A percentile compares a stretch with the other conserved stretches of the same genome.
Conservation (phyloP, 805 yeast species). For the Candida qinlingensis region DNA sequence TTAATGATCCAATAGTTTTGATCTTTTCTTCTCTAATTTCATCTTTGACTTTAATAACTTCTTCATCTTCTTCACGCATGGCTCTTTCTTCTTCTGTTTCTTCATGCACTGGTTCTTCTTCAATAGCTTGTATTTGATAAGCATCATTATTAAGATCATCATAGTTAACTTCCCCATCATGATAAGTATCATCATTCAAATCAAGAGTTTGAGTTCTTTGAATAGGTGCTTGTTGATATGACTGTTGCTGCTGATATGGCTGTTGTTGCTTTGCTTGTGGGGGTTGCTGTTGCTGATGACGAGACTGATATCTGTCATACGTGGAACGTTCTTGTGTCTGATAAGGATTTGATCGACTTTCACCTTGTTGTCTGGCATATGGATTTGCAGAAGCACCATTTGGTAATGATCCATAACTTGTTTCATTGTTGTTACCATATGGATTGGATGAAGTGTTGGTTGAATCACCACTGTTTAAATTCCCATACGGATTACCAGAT, state of each 20-base stretch:
- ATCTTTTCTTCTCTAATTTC: slow-evolving; percentile 81
- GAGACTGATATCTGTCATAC: no score
- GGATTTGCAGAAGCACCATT: slow-evolving; percentile 9
- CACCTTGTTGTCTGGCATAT: slow-evolving; percentile 6
- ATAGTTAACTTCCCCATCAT: slow-evolving; percentile 12
- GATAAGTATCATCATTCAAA: slow-evolving; percentile 4
- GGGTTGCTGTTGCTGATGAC: no score
- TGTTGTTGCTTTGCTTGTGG: no score
- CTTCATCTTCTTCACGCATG: slow-evolving; percentile 69
- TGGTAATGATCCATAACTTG: no score
- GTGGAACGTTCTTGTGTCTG: no score
- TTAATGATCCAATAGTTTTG: slow-evolving; percentile 78
- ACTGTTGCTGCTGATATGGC: no score
- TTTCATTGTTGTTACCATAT: not conserved
- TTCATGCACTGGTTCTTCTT: slow-evolving; percentile 17
- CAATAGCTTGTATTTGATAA: slow-evolving; percentile 19
- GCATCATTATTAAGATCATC: slow-evolving; percentile 14
- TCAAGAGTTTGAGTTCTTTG: slow-evolving; percentile 1
- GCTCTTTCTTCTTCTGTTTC: slow-evolving; percentile 28
- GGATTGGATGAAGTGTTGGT: not conserved
- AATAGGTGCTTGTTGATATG: not conserved
- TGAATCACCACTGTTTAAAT: no score
- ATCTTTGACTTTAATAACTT: slow-evolving; percentile 78
- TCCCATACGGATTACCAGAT: no score
- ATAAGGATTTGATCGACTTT: slow-evolving; percentile 1